Conservation (phyloP, 1,284 basidiomycete genomes). For the Earliella scabrosa region DNA sequence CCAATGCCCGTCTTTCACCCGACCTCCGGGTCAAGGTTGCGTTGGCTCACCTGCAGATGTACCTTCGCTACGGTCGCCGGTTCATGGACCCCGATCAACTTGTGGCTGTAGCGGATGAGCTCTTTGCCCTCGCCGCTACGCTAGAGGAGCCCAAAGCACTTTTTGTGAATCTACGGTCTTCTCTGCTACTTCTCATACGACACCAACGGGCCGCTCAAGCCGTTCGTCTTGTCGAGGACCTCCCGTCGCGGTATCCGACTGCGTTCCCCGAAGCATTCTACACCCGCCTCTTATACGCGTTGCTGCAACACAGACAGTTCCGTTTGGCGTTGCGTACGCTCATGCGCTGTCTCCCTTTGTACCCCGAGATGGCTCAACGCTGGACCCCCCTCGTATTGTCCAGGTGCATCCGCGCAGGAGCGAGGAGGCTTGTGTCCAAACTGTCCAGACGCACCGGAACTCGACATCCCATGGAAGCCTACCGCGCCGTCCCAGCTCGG, state of each 20-base stretch:
- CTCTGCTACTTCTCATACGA: slow-evolving; percentile 12
- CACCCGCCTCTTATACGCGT: slow-evolving; percentile 13
- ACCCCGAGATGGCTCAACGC: not conserved
- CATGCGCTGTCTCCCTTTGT: not conserved
- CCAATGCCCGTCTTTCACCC: slow-evolving; percentile 8
- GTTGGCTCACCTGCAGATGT: slow-evolving; percentile 14
- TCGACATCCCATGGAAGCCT: not conserved
- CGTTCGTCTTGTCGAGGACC: slow-evolving; percentile 7
- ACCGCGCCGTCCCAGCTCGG: not conserved
- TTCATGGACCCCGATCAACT: slow-evolving; percentile 12
- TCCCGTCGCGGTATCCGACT: slow-evolving; percentile 1
- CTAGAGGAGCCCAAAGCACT: not conserved
- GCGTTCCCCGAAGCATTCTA: slow-evolving; percentile 7
- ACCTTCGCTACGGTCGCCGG: slow-evolving; percentile 7
- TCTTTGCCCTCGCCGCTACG: not conserved
- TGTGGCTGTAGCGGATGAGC: not conserved
- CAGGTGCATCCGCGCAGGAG: slow-evolving; percentile 4
- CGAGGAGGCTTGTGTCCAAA: slow-evolving; percentile 5
- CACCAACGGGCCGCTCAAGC: slow-evolving; percentile 9
- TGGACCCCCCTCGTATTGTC: slow-evolving; percentile 8
- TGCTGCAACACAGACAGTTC: slow-evolving; percentile 24
- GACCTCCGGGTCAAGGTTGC: slow-evolving; percentile 16
- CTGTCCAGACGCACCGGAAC: not conserved
- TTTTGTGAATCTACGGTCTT: not conserved
- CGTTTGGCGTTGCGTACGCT: slow-evolving; percentile 14